Base-by-base conservation (phyloP, 208 protist genomes). In the Polymyxa betae region DNA sequence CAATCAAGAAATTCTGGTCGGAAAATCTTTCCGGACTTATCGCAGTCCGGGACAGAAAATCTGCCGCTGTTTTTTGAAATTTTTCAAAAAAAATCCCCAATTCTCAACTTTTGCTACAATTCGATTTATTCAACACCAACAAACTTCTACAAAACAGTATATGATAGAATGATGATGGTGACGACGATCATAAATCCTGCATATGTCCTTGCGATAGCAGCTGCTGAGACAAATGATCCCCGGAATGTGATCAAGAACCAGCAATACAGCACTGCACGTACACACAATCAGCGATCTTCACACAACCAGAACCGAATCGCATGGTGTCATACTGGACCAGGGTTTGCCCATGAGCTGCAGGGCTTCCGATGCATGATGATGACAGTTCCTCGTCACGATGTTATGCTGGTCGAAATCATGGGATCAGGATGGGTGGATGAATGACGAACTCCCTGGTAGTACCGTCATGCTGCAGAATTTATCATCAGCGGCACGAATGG, bases 171-270 rank as follows among this genome's bases (percentile, higher is more conserved):
- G 12, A 24, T 24, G 49, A 60, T 60, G 12, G 12, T 24, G 49
- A 60, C 24, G 12, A 60, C 12, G 49, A 60, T 24, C 12, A 24
- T 29, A 24, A 60, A 60, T 24, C 49, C 49, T 24, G 24, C 24
- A 60, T 60, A 60, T 5, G 49, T 60, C 24, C 49, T 5, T 5
- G 24, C 24, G 49, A 60, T 29, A 24, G 12, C 24, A 24, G 49
- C 5, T 24, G 24, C 49, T n/a, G 72, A 82, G 10, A 82, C 72
- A 35, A 82, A 82, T 35, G 35, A 20, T n/a, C 72, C 72, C 5
- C 40, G n/a, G n/a, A 5, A 82, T 43, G 72, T 82, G 72, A 82
- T 82, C 72, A 82, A 35, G 12, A 40, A 45, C 72, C 72, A 82
- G 72, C 72, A 82, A n/a, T 82, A 82, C 16, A 82, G 5, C 72